A percentile compares a stretch with the other conserved stretches of the same genome.
phyloP scores from a whole-genome alignment of 306 rosid species.

The Rosa chinensis region DNA sequence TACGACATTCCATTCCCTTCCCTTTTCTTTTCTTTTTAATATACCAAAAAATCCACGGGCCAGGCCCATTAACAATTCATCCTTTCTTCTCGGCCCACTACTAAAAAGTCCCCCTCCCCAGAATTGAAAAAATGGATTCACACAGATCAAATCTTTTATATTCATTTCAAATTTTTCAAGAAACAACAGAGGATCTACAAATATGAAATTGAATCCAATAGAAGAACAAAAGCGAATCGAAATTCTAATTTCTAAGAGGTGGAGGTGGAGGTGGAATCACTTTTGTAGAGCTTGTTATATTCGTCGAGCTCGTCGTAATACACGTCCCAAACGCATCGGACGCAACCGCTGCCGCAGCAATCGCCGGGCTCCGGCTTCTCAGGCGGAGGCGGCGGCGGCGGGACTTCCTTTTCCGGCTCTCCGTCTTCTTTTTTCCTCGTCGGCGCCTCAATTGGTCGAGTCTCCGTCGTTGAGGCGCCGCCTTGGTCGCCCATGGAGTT shows the following conservation, averaged over 20 bases:
- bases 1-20: background rate
- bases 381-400: constrained; percentile 44
- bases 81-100: background rate
- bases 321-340: constrained; percentile 87
- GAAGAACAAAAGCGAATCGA: background rate
- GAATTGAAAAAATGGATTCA: background rate
- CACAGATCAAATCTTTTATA: background rate
- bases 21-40: too few relatives aligned
- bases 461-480: background rate
- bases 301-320: constrained; percentile 88
- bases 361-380: constrained; percentile 86
- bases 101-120: background rate
- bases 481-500: constrained; percentile 34
- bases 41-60: background rate
- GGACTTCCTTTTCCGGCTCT: constrained; percentile 14
- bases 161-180: background rate
- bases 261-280: constrained; percentile 30
- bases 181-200: background rate
- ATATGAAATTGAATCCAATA: background rate
- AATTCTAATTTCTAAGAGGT: constrained; percentile 4
- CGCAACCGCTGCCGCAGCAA: constrained; percentile 94
- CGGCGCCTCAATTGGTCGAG: constrained; percentile 7
- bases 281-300: constrained; percentile 55
- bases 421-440: background rate
- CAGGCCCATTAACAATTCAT: constrained; percentile 8